Evolutionary conservation across 345 rosid species (phyloP), one percentile per base, ranked within the genome.

Genomic region (Euphorbia pulcherrima): DNA sequence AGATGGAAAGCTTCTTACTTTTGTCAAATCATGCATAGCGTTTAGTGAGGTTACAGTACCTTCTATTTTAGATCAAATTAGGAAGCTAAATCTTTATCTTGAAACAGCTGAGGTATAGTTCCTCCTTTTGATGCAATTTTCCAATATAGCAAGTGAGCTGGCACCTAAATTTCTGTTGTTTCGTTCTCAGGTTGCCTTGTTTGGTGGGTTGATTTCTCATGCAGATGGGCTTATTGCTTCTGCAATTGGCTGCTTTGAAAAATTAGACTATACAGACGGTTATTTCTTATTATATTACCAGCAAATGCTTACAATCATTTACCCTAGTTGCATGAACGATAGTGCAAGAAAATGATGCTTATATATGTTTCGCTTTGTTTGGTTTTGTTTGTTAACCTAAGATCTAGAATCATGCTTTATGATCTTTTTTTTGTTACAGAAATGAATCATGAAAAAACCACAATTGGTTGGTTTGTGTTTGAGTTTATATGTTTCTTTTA

Each of bases 31-130:
- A 62, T 92, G 98, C 77, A 68, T 92, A 62, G 89, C 98, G 21
- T 92, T 88, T 74, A 86, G 83, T 62, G 98, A 90, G 83, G 96
- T 85, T 35, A 92, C 98, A 46, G 82, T 90, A 79, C 97, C 96
- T 70, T 83, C 90, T 65, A 78, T 90, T 81, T 73, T 81, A 62
- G 57, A 79, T 63, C 80, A 73, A 28, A 69, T 81, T 10, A 83
- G 77, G 79, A 89, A 86, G 60, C 70, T 90, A 64, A 84, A 90
- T 80, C 90, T 92, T 30, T 92, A 92, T 79, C 74, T 90, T 8
- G 96, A 87, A 77, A 92, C 96, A 44, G 87, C 96, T 60, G 98
- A 92, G 97, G 98, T 92, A 70, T 58, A 29, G 61, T 63, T 70
- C 66, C 75, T 57, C 69, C 67, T 74, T 68, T 77, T 76, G 24